Base-by-base conservation (phyloP, 192 early-diverging fungal species). In the Entrophospora sp. region DNA sequence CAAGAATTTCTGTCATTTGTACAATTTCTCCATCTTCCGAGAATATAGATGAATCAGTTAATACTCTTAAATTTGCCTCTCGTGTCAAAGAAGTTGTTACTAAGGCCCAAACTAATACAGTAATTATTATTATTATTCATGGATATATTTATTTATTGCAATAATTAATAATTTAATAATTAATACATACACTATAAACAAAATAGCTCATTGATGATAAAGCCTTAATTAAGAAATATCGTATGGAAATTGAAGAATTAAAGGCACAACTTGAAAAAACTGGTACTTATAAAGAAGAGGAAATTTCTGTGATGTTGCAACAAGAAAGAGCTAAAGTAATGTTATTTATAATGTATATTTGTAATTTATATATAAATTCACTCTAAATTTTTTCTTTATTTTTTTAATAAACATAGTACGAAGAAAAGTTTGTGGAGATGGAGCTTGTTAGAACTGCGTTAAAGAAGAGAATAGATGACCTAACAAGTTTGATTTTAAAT, bases 41-140 rank as follows among this genome's bases (percentile, higher is more conserved):
- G 52, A 89, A 91, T 65, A 67, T 87, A 5, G 95, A 97, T 57
- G 96, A 98, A 53, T 85, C 92, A 0, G 69, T 84, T 38, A 96
- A 91, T 59, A 98, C 96, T 3, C 83, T 98, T 28, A 97, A 98
- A 71, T 98, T 97, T 76, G 96, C 96, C 0, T 76, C 84, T 10
- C 81, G 94, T 5, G 91, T 96, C 42, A 97, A 97, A 72, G 91
- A 89, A 63, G 87, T 98, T 14, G 75, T 82, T 9, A 84, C 89
- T 18, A 84, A 83, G 53, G 92, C 96, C 3, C 78, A 89, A 38
- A 87, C 88, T 43, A 95, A 97, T 77, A 78, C 83, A 18, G 80
- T 86, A 10, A 58, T 59, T 58, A 34, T 45, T 35, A 7, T 12
- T 25, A 4, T 35, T n/a, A 16, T 10, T 10, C n/a, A n/a, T n/a